These are phyloP conservation scores for Penicillium janthinellum DNA, from an alignment of 2,329 filamentous ascomycete genomes.

Conservation along the genomic window DNA sequence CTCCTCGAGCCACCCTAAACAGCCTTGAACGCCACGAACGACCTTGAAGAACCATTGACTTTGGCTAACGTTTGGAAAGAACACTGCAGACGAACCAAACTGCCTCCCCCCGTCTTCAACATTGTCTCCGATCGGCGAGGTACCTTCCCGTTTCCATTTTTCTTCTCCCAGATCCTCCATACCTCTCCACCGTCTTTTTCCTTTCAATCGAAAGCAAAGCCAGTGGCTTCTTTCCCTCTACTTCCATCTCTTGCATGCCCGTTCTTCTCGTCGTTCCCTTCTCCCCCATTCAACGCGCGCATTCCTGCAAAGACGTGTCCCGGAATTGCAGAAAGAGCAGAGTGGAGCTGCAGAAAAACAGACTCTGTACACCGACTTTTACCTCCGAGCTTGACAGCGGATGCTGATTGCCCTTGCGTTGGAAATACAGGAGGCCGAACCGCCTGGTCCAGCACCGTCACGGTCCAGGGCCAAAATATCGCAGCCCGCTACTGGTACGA, in stretches of 20 bases:
- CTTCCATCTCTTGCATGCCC: not conserved
- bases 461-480: conserved; percentile 66
- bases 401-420: conserved; percentile 29
- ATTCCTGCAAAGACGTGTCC: conserved; percentile 11
- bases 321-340: conserved; percentile 26
- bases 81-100: conserved; percentile 58
- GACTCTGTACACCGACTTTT: conserved; percentile 38
- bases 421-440: conserved; percentile 72
- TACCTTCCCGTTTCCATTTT: conserved; percentile 39
- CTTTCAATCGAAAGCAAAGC: not conserved
- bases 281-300: not conserved
- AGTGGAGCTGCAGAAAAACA: conserved; percentile 30
- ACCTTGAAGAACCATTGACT: not conserved
- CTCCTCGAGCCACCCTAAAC: conserved; percentile 2
- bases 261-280: not conserved
- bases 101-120: conserved; percentile 63
- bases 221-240: not conserved
- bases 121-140: conserved; percentile 75
- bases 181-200: conserved; percentile 10
- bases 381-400: conserved; percentile 23
- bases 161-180: conserved; percentile 14
- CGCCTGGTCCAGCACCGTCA: conserved; percentile 83
- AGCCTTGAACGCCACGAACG: not conserved
- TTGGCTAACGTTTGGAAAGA: conserved; percentile 46
- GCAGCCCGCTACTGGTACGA: conserved; percentile 90